Evolutionary conservation across 1,284 basidiomycete species (phyloP), one percentile per base, ranked within the genome.

Genomic region (Tilletia horrida): DNA sequence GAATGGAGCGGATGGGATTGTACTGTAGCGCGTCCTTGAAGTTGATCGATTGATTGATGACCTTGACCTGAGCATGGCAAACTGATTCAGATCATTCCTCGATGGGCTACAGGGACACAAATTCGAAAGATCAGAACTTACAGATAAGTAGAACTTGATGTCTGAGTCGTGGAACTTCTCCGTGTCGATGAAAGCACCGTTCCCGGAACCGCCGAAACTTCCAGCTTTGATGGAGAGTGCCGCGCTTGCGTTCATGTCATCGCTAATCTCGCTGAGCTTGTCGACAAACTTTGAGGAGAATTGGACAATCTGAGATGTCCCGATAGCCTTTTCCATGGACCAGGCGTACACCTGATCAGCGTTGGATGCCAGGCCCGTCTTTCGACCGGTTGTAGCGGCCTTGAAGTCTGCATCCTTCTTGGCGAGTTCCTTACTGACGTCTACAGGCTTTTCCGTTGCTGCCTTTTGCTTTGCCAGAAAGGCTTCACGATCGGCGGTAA

Each of bases 231-330:
- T 44, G 62, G 16, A 14, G 40, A 63, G 25, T 3, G 62, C 62
- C 2, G 62, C 62, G 13, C 31, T 43, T 31, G n/a, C 62, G 23
- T 40, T 43, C 62, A 63, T 63, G 27, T 63, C 62, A 18, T 63
- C 62, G 18, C n/a, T 31, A 11, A 63, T 31, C 27, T 63, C 62
- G 18, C 62, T 63, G 3, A 63, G 21, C 45, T 63, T 63, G 62
- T 63, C 45, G 40, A 63, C 23, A 48, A 65, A 55, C 23, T 55
- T 18, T 2, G 64, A 11, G 11, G 11, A 25, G 52, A 62, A 65
- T 7, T 18, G 29, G 4, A 65, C 64, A n/a, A 65, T 65, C 64
- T 65, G 64, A 21, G 52, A 62, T 27, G 64, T 65, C 13, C 64
- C 64, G 14, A 44, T n/a, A 8, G 27, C 21, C 48, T 62, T 55